Percentiles rank a stretch among this genome's conserved stretches.
phyloP scores from a whole-genome alignment of 1,284 basidiomycete genomes.

The Leccinum pallidistipes region DNA sequence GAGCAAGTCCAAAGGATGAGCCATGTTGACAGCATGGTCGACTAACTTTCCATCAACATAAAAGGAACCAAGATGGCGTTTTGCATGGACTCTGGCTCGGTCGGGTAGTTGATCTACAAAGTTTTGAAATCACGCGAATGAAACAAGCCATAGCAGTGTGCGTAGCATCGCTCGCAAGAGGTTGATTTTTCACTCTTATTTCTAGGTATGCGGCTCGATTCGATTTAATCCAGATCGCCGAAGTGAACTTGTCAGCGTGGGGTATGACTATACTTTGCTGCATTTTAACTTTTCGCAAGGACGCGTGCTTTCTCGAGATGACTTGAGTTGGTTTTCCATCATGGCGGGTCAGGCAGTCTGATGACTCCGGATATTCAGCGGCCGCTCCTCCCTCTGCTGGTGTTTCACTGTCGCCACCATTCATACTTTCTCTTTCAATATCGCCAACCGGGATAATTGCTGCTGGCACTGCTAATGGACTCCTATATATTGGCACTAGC shows the following conservation, averaged over 20 bases:
- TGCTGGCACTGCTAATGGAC: constrained; percentile 74
- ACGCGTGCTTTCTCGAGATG: constrained; percentile 55
- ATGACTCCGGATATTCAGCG: constrained; percentile 34
- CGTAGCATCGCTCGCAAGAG: not conserved
- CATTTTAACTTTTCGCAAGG: constrained; percentile 66
- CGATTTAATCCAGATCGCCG: constrained; percentile 69
- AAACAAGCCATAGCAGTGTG: constrained; percentile 30
- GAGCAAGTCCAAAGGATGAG: not conserved
- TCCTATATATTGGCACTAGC: constrained; percentile 64
- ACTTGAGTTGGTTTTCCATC: constrained; percentile 50
- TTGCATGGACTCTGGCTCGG: constrained; percentile 63
- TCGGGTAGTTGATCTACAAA: constrained; percentile 61
- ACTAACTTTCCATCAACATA: constrained; percentile 59
- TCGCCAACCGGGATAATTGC: constrained; percentile 58
- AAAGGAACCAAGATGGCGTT: constrained; percentile 63
- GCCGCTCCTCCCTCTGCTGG: constrained; percentile 42
- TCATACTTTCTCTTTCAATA: constrained; percentile 60
- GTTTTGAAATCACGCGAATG: constrained; percentile 51
- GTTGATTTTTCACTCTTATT: constrained; percentile 12
- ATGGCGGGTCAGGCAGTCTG: not conserved
- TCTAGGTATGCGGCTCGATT: constrained; percentile 68
- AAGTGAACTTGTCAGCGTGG: constrained; percentile 70
- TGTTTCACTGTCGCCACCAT: constrained; percentile 68
- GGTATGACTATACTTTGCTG: constrained; percentile 67
- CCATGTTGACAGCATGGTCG: constrained; percentile 36